A percentile compares a stretch with the other conserved stretches of the same genome.
phyloP scores from a whole-genome alignment of 441 rosid genomes.

The Gossypium gossypioides region DNA sequence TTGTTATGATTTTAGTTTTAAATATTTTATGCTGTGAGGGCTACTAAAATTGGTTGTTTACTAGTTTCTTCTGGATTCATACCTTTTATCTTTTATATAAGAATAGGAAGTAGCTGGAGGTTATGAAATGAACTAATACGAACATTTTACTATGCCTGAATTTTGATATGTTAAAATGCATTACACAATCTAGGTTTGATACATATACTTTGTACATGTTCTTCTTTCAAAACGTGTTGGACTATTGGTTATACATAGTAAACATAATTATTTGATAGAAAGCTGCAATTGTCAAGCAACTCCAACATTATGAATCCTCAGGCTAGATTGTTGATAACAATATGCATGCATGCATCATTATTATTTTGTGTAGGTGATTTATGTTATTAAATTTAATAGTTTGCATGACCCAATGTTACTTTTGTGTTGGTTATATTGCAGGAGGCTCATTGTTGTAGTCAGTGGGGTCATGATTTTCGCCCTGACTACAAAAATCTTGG shows the following conservation, averaged over 20 bases:
- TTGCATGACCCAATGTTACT: neutral
- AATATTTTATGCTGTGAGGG: neutral
- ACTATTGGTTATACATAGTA: neutral
- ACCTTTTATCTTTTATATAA: neutral
- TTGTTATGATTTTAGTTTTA: slow-evolving; percentile 6
- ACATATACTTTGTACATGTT: neutral
- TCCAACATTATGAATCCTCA: neutral
- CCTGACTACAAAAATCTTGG: slow-evolving; percentile 97
- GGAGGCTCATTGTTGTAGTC: slow-evolving; percentile 99
- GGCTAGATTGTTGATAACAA: neutral
- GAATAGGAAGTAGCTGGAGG: neutral
- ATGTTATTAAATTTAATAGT: neutral
- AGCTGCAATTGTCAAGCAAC: neutral
- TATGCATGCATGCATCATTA: neutral
- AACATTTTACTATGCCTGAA: neutral
- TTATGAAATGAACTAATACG: neutral
- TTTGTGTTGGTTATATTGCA: slow-evolving; percentile 31
- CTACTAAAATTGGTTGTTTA: neutral
- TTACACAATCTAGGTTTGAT: neutral
- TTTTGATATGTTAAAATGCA: neutral
- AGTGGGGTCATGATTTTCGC: slow-evolving; percentile 99
- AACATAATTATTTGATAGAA: neutral
- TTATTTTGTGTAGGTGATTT: neutral
- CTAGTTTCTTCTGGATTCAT: neutral
- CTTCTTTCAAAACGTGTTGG: neutral